Evolutionary conservation across 768 basidiomycete species (phyloP).

Genomic region (Macrolepiota albuminosa): DNA sequence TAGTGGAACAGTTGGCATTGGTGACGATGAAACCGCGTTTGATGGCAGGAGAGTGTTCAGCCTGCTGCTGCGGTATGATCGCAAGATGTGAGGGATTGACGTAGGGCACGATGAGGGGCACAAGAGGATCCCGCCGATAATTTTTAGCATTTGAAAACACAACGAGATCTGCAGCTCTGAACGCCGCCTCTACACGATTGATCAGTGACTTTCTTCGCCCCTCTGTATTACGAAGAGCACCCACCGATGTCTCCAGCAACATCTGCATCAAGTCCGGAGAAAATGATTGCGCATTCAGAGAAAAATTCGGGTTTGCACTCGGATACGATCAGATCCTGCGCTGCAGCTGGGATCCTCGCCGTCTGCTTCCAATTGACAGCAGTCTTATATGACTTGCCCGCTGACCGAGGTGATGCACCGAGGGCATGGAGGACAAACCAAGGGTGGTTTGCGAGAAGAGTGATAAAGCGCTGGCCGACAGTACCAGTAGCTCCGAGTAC

Average conservation of each 20-base stretch:
- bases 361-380: conserved; percentile 89
- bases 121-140: conserved; percentile 85
- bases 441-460: conserved; percentile 81
- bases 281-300: conserved; percentile 77
- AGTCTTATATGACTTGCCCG: conserved; percentile 71
- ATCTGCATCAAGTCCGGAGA: conserved; percentile 94
- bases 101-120: conserved; percentile 94
- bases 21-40: conserved; percentile 93
- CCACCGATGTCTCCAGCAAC: conserved; percentile 93
- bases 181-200: conserved; percentile 62
- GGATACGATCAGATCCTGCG: conserved; percentile 59
- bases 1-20: conserved; percentile 98
- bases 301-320: conserved; percentile 80
- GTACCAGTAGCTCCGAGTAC: conserved; percentile 89
- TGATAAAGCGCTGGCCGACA: conserved; percentile 94
- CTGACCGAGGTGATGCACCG: conserved; percentile 85
- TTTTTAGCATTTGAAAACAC: conserved; percentile 99
- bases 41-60: conserved; percentile 60
- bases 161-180: conserved; percentile 81
- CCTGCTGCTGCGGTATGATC: conserved; percentile 80
- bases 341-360: conserved; percentile 62
- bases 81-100: conserved; percentile 85
- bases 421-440: conserved; percentile 86
- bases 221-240: conserved; percentile 8
- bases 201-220: conserved; percentile 2